Evolutionary conservation across 2,329 filamentous ascomycete species (phyloP).

Genomic region (Cryoendolithus antarcticus): DNA sequence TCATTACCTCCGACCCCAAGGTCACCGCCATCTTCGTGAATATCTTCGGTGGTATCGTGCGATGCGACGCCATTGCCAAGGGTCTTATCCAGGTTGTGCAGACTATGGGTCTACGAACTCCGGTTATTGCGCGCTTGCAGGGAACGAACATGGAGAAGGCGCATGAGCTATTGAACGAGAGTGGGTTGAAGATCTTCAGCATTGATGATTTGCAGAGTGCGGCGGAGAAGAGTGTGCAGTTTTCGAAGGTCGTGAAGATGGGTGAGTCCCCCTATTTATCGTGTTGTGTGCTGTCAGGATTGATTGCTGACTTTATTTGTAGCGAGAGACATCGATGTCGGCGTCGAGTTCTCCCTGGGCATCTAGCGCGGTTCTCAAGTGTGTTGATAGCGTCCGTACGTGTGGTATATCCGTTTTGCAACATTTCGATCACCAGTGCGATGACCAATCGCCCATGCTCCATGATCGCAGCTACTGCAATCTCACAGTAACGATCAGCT

Average conservation of each 20-base stretch:
- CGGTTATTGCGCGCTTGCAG: slow-evolving; percentile 93
- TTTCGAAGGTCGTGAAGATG: slow-evolving; percentile 99
- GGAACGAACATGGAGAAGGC: slow-evolving; percentile 97
- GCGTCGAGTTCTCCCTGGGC: slow-evolving; percentile 86
- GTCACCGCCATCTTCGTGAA: slow-evolving; percentile 99
- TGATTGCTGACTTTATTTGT: slow-evolving; percentile 13
- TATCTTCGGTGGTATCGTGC: slow-evolving; percentile 97
- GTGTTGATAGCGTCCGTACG: not conserved
- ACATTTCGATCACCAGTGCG: slow-evolving; percentile 2
- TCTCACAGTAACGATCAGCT: no score
- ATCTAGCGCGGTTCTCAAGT: slow-evolving; percentile 59
- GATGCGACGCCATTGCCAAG: slow-evolving; percentile 93
- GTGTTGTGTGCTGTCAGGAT: not conserved
- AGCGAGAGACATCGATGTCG: slow-evolving; percentile 94
- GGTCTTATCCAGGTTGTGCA: slow-evolving; percentile 91
- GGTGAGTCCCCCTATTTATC: slow-evolving; percentile 48
- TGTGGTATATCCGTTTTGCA: no score
- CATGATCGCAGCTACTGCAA: no score
- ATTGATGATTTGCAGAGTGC: slow-evolving; percentile 96
- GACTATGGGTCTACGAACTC: slow-evolving; percentile 88
- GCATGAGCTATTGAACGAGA: slow-evolving; percentile 86
- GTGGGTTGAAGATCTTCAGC: slow-evolving; percentile 98
- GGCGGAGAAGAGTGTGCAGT: slow-evolving; percentile 95
- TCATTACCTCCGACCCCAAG: slow-evolving; percentile 97
- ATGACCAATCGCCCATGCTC: no score